Conservation (phyloP, 208 protist species). For the Trypanosoma melophagium region DNA sequence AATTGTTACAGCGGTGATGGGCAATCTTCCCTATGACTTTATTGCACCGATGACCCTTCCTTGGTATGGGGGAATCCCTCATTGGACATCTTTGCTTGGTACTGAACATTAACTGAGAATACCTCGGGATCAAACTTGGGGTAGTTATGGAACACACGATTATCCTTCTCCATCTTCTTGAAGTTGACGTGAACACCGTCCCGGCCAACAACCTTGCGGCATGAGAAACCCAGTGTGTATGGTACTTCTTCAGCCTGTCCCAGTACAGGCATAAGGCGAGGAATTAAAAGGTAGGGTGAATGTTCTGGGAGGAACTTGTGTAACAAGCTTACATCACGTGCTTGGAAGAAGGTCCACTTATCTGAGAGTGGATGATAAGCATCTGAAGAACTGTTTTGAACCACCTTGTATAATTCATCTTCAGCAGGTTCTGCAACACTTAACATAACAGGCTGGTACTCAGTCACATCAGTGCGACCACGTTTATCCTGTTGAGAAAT, state of each 20-base stretch:
- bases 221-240: slow-evolving; percentile 60
- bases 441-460: slow-evolving; percentile 85
- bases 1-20: no score
- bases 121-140: slow-evolving; percentile 72
- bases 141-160: slow-evolving; percentile 82
- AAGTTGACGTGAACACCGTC: slow-evolving; percentile 60
- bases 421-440: slow-evolving; percentile 63
- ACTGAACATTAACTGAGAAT: slow-evolving; percentile 46
- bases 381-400: slow-evolving; percentile 75
- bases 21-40: not conserved
- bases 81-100: slow-evolving; percentile 58
- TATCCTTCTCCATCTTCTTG: slow-evolving; percentile 54
- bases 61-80: slow-evolving; percentile 57
- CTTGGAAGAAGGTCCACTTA: slow-evolving; percentile 83
- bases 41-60: slow-evolving; percentile 28
- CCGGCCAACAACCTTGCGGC: slow-evolving; percentile 50
- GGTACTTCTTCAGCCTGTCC: slow-evolving; percentile 35
- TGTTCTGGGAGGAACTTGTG: slow-evolving; percentile 55
- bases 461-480: slow-evolving; percentile 30
- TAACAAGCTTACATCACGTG: slow-evolving; percentile 74
- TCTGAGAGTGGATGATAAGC: slow-evolving; percentile 50
- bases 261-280: slow-evolving; percentile 53
- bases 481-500: slow-evolving; percentile 80
- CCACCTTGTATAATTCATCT: slow-evolving; percentile 58
- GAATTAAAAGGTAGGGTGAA: slow-evolving; percentile 71